Evolutionary conservation across 2,329 filamentous ascomycete genomes (phyloP), one percentile per base, ranked within the genome.

Genomic region (Alternaria conjuncta): DNA sequence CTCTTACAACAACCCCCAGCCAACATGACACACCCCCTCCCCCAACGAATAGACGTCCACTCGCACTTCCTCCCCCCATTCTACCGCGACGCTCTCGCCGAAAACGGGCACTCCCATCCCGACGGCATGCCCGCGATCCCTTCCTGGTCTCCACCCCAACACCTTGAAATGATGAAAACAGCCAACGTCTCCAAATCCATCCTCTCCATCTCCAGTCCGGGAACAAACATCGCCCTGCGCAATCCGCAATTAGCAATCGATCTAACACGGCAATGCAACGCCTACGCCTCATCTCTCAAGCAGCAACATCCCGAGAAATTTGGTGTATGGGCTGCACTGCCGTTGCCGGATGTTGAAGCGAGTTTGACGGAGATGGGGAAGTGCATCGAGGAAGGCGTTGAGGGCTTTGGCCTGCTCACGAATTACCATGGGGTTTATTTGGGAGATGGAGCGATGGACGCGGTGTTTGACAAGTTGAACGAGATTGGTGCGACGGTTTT

Each of bases 381-480:
- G 3, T 81, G 80, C 2, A 72, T 82, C 3, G 73, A 77, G 10
- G 78, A 83, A 28, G 80, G 83, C 7, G 84, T 83, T 0, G 85
- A 87, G 63, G 86, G 86, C 1, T 82, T 87, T 51, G 81, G 80
- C 0, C 68, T 88, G 5, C 66, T 86, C 69, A 86, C 86, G 2
- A 88, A 88, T 61, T 81, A 81, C 23, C 82, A 86, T 50, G 86
- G 86, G 6, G 67, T 81, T 12, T 88, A 88, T 68, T 73, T 87
- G 1, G 86, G 86, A 4, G 82, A 86, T 63, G 62, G 75, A 0
- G 68, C 65, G 2, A 79, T 88, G 26, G 81, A 83, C 21, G 73
- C 78, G 0, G 77, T 88, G 12, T 87, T 86, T 64, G 78, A 82
- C 2, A 82, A 81, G 36, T 71, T 88, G 25, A 83, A 87, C 57